Evolutionary conservation across 345 rosid genomes (phyloP), one percentile per base, ranked within the genome.

Genomic region (Eutrema heterophyllum): DNA sequence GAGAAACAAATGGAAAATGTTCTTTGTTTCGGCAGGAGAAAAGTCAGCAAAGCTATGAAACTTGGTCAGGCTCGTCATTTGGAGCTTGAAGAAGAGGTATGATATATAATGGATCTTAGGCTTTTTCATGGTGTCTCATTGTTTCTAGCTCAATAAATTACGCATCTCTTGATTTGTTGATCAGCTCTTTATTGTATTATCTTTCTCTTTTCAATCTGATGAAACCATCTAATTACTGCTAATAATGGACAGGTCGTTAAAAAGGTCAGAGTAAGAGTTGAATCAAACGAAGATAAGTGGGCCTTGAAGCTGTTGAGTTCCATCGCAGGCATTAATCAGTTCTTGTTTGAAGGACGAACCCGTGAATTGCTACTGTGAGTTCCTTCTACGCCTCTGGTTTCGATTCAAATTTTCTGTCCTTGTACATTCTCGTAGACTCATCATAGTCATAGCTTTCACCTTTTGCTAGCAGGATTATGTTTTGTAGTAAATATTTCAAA

Each of bases 281-380:
- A 72, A 70, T 83, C 93, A 2, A 27, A 10, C 3, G 98, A 93
- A 87, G 97, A 93, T 74, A 67, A 41, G 36, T 93, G 98, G 87
- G 98, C 95, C 4, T 6, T 85, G 63, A 88, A 85, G 74, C 78
- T 93, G 2, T 8, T 87, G n/a, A 84, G 85, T 81, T 90, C 84
- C 73, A 86, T 90, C 16, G 74, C 76, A 2, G 86, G 93, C 41
- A 83, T 82, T 45, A 83, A 87, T 60, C 98, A 90, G 32, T 83
- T 88, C 61, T 62, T 93, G 78, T 76, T 80, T 11, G 86, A 90
- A 71, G 95, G 96, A 43, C 55, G 82, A 70, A 93, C 98, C 2
- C 98, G 95, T 68, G 98, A 93, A 80, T 75, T 93, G 51, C 83
- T 85, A 9, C 39, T 93, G 98, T 93, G 83, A 87, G 98, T 83